Conservation (phyloP, 805 yeast species). For the Citeromyces matritensis region DNA sequence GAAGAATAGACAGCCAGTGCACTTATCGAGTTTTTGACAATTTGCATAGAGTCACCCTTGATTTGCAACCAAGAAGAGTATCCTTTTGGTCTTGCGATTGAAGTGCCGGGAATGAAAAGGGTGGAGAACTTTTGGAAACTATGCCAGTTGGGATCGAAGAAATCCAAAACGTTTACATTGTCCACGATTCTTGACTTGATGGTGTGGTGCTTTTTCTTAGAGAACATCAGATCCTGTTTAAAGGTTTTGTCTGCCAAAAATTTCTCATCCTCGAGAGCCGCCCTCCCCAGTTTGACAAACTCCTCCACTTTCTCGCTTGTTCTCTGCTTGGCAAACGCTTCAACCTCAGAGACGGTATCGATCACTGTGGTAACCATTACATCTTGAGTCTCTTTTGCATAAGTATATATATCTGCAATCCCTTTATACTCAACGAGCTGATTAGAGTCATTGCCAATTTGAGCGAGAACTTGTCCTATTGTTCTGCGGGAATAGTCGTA, state of each 20-base stretch:
- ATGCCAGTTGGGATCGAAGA: constrained; percentile 63
- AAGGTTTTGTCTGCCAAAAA: constrained; percentile 46
- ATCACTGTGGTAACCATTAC: constrained; percentile 54
- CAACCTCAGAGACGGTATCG: constrained; percentile 48
- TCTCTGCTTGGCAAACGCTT: constrained; percentile 45
- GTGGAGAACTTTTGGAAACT: constrained; percentile 23
- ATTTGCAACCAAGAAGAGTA: too few species aligned
- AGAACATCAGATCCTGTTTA: constrained; percentile 69
- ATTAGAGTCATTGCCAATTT: constrained; percentile 12
- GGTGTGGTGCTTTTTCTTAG: constrained; percentile 45
- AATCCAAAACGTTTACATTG: constrained; percentile 52
- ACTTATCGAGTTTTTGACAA: constrained; percentile 14
- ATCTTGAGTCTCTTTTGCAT: constrained; percentile 54
- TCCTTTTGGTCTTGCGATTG: too few species aligned
- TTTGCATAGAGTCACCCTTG: constrained; percentile 5
- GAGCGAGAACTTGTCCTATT: constrained; percentile 34
- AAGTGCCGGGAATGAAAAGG: too few species aligned
- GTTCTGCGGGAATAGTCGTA: constrained; percentile 45
- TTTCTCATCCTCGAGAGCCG: constrained; percentile 42
- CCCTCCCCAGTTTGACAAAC: constrained; percentile 47
- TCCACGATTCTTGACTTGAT: constrained; percentile 42
- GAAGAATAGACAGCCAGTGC: constrained; percentile 10
- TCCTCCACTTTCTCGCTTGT: constrained; percentile 48
- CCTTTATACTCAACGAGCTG: constrained; percentile 39
- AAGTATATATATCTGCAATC: constrained; percentile 46